Base-by-base conservation (phyloP, 306 rosid species). In the Styphnolobium japonicum region DNA sequence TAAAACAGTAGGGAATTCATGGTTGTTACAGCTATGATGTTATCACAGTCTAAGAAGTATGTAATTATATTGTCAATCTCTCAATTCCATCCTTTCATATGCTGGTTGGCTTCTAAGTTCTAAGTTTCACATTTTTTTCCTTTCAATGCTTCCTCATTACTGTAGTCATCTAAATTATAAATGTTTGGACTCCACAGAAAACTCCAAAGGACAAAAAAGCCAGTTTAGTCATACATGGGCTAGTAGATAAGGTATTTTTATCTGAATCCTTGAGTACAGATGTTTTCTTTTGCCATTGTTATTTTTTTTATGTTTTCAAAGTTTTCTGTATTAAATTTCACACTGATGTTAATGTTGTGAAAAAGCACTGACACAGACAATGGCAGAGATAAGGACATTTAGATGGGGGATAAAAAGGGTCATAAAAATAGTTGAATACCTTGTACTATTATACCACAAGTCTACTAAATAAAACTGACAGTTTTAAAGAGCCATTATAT, bases 171-270 rank as follows among this genome's bases (percentile, higher is more conserved):
- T 86, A 65, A 86, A 29, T 53, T 83, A 25, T 76, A 57, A 52
- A 81, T 61, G 75, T 67, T 84, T 83, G 57, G 43, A 77, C 75
- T 87, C 73, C 22, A 34, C 94, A 95, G 99, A 88, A 95, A 86
- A 95, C 99, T 76, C 99, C 99, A 0, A 95, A 95, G 86, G 99
- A 95, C 85, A 95, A 91, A 87, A 95, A 91, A 77, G 99, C 98
- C 77, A 76, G 86, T 85, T 81, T 95, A 84, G 94, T 95, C 87
- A 87, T 95, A 79, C 99, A 91, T 64, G 99, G 96, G 62, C 87
- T 88, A 52, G 95, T 83, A 15, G 99, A 95, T 80, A 91, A 93
- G 98, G 99, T 94, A 90, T 76, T 73, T 58, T 80, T 49, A 57
- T 79, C 65, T 66, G 61, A 67, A 63, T 70, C 22, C 73, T 78